A percentile compares a stretch with the other conserved stretches of the same genome.
These are phyloP conservation scores for Saturnispora galanensis DNA, from an alignment of 805 yeast genomes.

Conservation along the genomic window DNA sequence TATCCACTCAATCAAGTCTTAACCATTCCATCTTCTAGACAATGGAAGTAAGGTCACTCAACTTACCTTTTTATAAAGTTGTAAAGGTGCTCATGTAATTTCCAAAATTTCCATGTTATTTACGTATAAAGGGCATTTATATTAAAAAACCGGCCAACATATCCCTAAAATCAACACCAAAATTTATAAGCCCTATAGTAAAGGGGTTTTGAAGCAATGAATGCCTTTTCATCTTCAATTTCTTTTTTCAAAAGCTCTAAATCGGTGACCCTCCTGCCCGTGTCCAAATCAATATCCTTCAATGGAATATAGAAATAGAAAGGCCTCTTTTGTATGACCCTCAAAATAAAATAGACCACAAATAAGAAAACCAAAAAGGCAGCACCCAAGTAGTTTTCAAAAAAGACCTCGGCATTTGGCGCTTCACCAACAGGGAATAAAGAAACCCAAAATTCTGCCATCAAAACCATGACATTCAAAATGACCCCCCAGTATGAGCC, in stretches of 20 bases:
- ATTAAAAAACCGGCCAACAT: no score
- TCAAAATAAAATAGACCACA: conserved; percentile 24
- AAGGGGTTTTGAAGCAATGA: conserved; percentile 33
- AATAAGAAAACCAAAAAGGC: conserved; percentile 47
- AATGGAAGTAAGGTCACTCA: no score
- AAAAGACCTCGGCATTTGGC: conserved; percentile 45
- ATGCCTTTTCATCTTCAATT: conserved; percentile 44
- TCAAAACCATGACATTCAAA: conserved; percentile 46
- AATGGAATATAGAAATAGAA: conserved; percentile 36
- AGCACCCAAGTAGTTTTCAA: conserved; percentile 48
- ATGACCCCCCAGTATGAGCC: conserved; percentile 53
- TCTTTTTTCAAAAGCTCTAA: conserved; percentile 44
- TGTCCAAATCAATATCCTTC: conserved; percentile 44
- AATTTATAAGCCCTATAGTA: conserved; percentile 40
- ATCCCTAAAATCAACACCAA: conserved; percentile 36
- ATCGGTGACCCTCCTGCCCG: conserved; percentile 53
- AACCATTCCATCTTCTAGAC: no score
- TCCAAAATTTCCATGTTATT: no score
- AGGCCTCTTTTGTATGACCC: conserved; percentile 23
- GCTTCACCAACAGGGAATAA: conserved; percentile 48
- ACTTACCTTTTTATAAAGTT: no score
- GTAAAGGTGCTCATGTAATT: no score
- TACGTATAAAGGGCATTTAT: no score
- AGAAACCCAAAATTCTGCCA: conserved; percentile 71
- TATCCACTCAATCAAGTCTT: no score